phyloP scores from a whole-genome alignment of 192 early-diverging fungal genomes.

The Backusella tuberculispora region DNA sequence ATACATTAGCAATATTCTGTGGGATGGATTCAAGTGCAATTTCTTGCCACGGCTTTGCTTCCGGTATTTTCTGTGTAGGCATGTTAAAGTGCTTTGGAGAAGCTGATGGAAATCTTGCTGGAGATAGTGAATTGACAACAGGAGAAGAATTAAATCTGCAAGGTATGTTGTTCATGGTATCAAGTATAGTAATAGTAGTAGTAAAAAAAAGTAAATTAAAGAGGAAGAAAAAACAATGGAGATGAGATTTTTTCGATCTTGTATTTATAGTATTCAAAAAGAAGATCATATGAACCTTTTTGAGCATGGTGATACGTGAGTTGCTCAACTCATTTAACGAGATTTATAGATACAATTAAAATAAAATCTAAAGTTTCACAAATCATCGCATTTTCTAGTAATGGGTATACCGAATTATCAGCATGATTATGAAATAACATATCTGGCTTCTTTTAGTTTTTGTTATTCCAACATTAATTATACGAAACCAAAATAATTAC shows the following conservation, averaged over 20 bases:
- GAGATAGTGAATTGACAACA: background rate
- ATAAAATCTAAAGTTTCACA: background rate
- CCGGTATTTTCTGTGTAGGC: slow-evolving; percentile 15
- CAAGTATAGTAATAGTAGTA: background rate
- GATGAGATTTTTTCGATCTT: background rate
- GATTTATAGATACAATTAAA: background rate
- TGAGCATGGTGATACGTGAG: background rate
- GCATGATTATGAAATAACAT: background rate
- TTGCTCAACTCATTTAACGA: slow-evolving; percentile 5
- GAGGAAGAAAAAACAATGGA: background rate
- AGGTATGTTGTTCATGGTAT: background rate
- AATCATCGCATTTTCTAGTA: background rate
- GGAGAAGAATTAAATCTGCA: background rate
- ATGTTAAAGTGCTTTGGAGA: slow-evolving; percentile 10
- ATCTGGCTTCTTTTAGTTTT: background rate
- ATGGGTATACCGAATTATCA: background rate
- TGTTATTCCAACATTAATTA: background rate
- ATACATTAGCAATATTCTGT: background rate
- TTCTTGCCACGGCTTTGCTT: slow-evolving; percentile 12
- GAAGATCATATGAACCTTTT: background rate
- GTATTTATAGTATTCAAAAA: slow-evolving; percentile 11
- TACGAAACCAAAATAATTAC: background rate
- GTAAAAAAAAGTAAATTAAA: background rate
- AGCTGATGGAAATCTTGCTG: slow-evolving; percentile 6
- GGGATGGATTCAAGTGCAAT: slow-evolving; percentile 14